Percentiles rank a stretch among this genome's conserved stretches.
Evolutionary conservation across 2,329 filamentous ascomycete genomes (phyloP).

Genomic region (Clarireedia paspali): DNA sequence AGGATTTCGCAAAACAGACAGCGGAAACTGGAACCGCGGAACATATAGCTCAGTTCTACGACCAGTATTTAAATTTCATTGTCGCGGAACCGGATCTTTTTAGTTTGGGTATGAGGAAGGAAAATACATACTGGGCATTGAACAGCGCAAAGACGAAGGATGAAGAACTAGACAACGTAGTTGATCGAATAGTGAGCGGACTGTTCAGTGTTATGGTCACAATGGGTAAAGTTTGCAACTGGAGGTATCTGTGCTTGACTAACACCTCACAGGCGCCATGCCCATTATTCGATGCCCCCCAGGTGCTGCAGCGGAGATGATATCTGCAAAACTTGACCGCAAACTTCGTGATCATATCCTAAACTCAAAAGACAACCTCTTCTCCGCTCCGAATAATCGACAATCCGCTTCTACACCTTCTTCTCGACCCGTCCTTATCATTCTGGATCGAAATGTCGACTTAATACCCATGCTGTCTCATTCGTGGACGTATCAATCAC

Average conservation of each 20-base stretch:
- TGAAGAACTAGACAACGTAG: slow-evolving; percentile 75
- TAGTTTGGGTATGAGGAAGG: slow-evolving; percentile 85
- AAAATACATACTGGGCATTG: slow-evolving; percentile 87
- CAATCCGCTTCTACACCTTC: slow-evolving; percentile 53
- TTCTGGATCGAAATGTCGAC: slow-evolving; percentile 93
- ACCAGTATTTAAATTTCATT: slow-evolving; percentile 97
- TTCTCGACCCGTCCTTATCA: slow-evolving; percentile 80
- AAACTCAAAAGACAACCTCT: slow-evolving; percentile 96
- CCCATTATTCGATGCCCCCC: slow-evolving; percentile 94
- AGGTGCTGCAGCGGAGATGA: slow-evolving; percentile 86
- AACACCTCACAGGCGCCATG: slow-evolving; percentile 58
- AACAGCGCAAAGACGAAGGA: slow-evolving; percentile 90
- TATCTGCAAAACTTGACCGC: slow-evolving; percentile 86
- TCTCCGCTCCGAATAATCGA: slow-evolving; percentile 55
- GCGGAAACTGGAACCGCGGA: slow-evolving; percentile 79
- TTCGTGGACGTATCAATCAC: slow-evolving; percentile 81
- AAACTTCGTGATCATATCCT: slow-evolving; percentile 94
- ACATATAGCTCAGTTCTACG: slow-evolving; percentile 83
- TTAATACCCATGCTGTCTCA: slow-evolving; percentile 98
- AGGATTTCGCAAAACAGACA: slow-evolving; percentile 89
- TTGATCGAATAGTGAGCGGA: slow-evolving; percentile 89
- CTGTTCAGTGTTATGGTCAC: slow-evolving; percentile 98
- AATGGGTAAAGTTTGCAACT: slow-evolving; percentile 57
- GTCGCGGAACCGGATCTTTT: slow-evolving; percentile 94
- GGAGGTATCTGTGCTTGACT: slow-evolving; percentile 15